Evolutionary conservation across 176 grass and related monocot species (phyloP), one percentile per base, ranked within the genome.

Genomic region (Ampelocalamus luodianensis): DNA sequence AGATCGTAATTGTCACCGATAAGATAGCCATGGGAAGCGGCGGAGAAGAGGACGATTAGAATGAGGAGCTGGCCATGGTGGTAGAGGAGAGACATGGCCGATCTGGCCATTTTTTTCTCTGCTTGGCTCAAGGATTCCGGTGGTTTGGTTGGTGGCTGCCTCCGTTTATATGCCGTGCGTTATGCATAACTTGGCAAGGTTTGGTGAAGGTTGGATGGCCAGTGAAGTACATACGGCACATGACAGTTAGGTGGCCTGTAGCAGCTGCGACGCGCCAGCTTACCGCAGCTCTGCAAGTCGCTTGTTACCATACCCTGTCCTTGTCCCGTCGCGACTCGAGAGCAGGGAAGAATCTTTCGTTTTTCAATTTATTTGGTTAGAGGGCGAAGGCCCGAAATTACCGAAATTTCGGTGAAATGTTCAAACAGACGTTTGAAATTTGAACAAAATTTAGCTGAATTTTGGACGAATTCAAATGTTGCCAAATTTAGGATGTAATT

Each of bases 31-130:
- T 29, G 1, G 79, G 39, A 66, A 14, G 59, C 20, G 20, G 29
- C 56, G 14, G 54, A 15, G 71, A 71, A 6, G 72, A 67, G 56
- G 83, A 85, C 37, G 22, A 90, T 24, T 60, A 64, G 3, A 2
- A 65, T 0, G 44, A 71, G 20, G 22, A 10, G 8, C 12, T 10
- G 71, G 8, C 50, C 71, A n/a, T 2, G 54, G 77, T 7, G 71
- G 79, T n/a, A 34, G 71, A 36, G 38, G n/a, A 22, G 85, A 26
- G 62, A 15, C 89, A 91, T 87, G 80, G 49, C 63, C 4, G 16
- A 0, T 23, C 20, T 53, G 10, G 64, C 20, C 79, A 17, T 34
- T 34, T 34, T 50, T 27, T 15, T 12, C 16, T 20, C 10, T 4
- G 64, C 55, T 43, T 12, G 5, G 43, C 3, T 49, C 18, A 8